Evolutionary conservation across 2,329 filamentous ascomycete genomes (phyloP).

Genomic region (Fusarium abutilonis): DNA sequence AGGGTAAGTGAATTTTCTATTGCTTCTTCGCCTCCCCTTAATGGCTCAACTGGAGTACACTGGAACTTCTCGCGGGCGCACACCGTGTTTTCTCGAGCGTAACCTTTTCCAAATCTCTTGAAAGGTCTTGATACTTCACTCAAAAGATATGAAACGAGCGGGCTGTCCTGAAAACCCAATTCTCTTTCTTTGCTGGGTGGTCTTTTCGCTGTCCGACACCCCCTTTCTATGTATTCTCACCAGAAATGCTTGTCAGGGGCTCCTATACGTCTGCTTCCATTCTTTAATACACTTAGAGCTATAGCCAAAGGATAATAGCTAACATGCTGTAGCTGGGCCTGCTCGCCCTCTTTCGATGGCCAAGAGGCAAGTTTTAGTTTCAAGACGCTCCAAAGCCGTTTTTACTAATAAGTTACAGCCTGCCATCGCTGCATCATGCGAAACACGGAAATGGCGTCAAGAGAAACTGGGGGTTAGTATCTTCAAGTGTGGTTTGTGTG

Average conservation of each 20-base stretch:
- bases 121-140: neutral
- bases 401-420: constrained; percentile 14
- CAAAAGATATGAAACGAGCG: neutral
- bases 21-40: neutral
- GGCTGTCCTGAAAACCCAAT: no score
- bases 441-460: neutral
- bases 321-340: neutral
- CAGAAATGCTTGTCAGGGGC: neutral
- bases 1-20: constrained; percentile 14
- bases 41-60: neutral
- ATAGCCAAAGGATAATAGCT: neutral
- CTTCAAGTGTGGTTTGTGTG: neutral
- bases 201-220: neutral
- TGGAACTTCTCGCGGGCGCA: neutral
- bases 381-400: no score
- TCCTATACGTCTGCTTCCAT: neutral
- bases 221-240: neutral
- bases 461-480: constrained; percentile 4
- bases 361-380: constrained; percentile 13
- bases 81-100: neutral
- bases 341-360: constrained; percentile 7
- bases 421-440: neutral
- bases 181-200: neutral
- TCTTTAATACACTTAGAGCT: neutral
- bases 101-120: neutral